Evolutionary conservation across 2,329 filamentous ascomycete genomes (phyloP), one percentile per base, ranked within the genome.

Genomic region (Epichloe glyceriae): DNA sequence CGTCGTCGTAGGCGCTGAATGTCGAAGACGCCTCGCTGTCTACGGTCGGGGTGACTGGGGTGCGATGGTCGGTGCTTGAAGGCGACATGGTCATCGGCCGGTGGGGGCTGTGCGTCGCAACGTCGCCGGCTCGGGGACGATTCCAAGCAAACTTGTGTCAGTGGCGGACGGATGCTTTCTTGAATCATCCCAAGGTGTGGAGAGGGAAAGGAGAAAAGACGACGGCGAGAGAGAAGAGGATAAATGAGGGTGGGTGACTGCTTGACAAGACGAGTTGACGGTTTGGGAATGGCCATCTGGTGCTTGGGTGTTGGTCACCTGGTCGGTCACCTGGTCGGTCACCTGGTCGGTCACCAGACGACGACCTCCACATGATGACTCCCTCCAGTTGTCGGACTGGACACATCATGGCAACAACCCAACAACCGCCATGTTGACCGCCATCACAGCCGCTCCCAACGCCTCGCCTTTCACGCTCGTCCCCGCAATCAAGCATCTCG

Each of bases 401-500:
- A 19, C 8, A 7, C 33, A n/a, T n/a, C 33, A n/a, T n/a, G 8
- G n/a, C 42, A 45, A 5, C 26, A 10, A 33, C 15, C n/a, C 17
- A 22, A 19, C 14, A 12, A 30, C 43, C 35, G 37, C 40, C 41
- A 43, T 26, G 33, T 35, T 10, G 4, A 40, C 55, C 53, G 62
- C 61, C 54, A 53, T 64, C 38, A 60, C 59, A 6, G 53, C 56
- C 11, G 53, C 52, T 19, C 52, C 56, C 10, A 52, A 58, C 46
- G 49, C 56, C 15, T 56, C 57, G 34, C 56, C 58, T 1, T 64
- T 67, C 49, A 54, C 56, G 22, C 55, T 68, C 7, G 52, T 50
- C 34, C 73, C 72, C 4, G 62, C 75, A 40, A 73, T 79, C 51
- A 58, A 59, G 19, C 71, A 77, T 51, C 69, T 79, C 22, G 57